These are phyloP conservation scores for Gonapodya sp. DNA, from an alignment of 192 early-diverging fungal genomes.

Conservation along the genomic window DNA sequence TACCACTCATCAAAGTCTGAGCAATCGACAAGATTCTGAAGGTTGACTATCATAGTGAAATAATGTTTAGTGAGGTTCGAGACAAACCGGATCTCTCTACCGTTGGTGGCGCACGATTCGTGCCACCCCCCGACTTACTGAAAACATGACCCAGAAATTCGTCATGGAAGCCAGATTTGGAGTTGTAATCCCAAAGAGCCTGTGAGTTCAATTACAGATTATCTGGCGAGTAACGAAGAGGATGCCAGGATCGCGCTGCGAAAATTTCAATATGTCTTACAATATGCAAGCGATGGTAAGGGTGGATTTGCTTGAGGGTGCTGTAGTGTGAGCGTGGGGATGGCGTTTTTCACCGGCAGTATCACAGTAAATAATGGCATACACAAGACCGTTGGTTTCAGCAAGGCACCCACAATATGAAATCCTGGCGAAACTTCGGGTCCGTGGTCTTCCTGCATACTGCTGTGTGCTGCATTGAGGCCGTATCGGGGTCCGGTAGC, in stretches of 20 bases:
- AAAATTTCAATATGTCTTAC: too few species aligned
- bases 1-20: background rate
- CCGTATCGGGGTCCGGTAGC: conserved; percentile 18
- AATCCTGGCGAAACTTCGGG: background rate
- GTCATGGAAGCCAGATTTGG: background rate
- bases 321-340: too few species aligned
- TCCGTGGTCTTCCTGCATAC: conserved; percentile 2
- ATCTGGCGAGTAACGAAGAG: too few species aligned
- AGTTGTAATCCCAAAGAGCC: background rate
- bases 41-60: background rate
- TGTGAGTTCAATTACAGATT: background rate
- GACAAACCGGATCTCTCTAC: too few species aligned
- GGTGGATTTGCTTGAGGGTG: background rate
- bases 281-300: background rate
- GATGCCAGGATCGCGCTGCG: too few species aligned
- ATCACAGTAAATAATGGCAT: too few species aligned
- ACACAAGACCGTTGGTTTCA: too few species aligned
- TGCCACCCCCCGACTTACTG: background rate
- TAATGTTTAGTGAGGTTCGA: too few species aligned
- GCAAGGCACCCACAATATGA: background rate
- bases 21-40: background rate
- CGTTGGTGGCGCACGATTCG: background rate
- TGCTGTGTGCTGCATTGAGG: conserved; percentile 16
- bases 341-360: too few species aligned
- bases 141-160: background rate